Percentiles rank a stretch among this genome's conserved stretches.
Evolutionary conservation across 2,329 filamentous ascomycete genomes (phyloP).

Genomic region (Emergomyces africanus): DNA sequence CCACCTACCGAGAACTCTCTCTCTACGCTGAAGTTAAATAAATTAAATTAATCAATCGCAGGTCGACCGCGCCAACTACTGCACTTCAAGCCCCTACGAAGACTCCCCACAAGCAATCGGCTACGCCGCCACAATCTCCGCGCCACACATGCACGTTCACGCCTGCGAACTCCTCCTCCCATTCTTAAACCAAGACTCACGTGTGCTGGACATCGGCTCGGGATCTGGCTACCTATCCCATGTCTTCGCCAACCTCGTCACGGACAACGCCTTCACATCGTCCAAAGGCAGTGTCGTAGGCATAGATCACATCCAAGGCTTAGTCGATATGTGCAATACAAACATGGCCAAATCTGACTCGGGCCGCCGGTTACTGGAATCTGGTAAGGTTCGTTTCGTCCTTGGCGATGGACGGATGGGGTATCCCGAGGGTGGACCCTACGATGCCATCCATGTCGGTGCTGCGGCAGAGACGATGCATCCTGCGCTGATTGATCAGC

Average conservation of each 20-base stretch:
- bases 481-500: conserved; percentile 57
- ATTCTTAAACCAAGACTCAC: conserved; percentile 39
- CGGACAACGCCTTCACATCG: conserved; percentile 11
- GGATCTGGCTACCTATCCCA: conserved; percentile 79
- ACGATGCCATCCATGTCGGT: conserved; percentile 93
- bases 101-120: conserved; percentile 60
- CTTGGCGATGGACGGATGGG: conserved; percentile 62
- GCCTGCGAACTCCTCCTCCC: conserved; percentile 51
- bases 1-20: neutral
- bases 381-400: conserved; percentile 57
- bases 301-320: conserved; percentile 57
- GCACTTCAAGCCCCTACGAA: conserved; percentile 57
- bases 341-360: conserved; percentile 54
- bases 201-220: conserved; percentile 61
- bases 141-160: conserved; percentile 59
- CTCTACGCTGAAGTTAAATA: neutral
- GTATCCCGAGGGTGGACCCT: conserved; percentile 48
- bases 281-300: conserved; percentile 49
- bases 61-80: conserved; percentile 83
- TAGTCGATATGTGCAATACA: conserved; percentile 47
- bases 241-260: conserved; percentile 65
- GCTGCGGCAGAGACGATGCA: conserved; percentile 70
- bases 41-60: conserved; percentile 21
- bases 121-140: conserved; percentile 55
- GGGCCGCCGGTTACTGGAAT: conserved; percentile 48